phyloP scores from a whole-genome alignment of 225 moss, liverwort and hornwort genomes.

The Bryum argenteum region DNA sequence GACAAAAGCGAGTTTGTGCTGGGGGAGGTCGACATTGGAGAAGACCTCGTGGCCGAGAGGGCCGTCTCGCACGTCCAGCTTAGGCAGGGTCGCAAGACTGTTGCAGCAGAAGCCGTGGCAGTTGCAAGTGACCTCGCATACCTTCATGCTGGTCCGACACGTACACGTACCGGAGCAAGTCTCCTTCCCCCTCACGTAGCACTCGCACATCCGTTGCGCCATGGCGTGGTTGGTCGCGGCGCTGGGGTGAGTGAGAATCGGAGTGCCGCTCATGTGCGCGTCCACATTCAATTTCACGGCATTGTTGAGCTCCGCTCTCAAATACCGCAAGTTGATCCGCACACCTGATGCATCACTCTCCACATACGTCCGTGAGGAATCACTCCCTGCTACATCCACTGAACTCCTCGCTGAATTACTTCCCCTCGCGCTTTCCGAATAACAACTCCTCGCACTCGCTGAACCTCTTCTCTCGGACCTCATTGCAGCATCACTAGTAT shows the following conservation, averaged over 20 bases:
- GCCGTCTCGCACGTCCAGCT: conserved; percentile 36
- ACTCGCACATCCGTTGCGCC: conserved; percentile 33
- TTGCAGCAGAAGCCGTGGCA: conserved; percentile 63
- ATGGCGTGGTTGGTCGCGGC: conserved; percentile 35
- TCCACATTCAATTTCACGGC: conserved; percentile 36
- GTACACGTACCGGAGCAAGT: conserved; percentile 43
- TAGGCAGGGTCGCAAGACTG: conserved; percentile 48
- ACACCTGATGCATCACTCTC: conserved; percentile 37
- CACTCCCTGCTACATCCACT: not conserved
- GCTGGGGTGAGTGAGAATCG: conserved; percentile 16
- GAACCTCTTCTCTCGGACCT: conserved; percentile 2
- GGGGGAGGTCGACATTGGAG: conserved; percentile 29
- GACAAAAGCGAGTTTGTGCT: conserved; percentile 46
- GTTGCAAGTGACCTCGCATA: conserved; percentile 45
- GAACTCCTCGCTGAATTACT: not conserved
- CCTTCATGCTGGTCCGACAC: conserved; percentile 37
- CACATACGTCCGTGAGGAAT: conserved; percentile 19
- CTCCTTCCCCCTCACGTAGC: conserved; percentile 44
- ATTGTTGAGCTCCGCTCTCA: conserved; percentile 28
- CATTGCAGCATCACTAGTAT: not conserved
- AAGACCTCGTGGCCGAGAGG: conserved; percentile 43
- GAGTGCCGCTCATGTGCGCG: conserved; percentile 35
- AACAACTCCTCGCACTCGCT: too few relatives aligned
- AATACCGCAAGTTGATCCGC: conserved; percentile 39
- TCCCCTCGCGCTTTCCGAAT: not conserved